These are phyloP conservation scores for Pyricularia grisea DNA, from an alignment of 2,329 filamentous ascomycete species.

Conservation along the genomic window DNA sequence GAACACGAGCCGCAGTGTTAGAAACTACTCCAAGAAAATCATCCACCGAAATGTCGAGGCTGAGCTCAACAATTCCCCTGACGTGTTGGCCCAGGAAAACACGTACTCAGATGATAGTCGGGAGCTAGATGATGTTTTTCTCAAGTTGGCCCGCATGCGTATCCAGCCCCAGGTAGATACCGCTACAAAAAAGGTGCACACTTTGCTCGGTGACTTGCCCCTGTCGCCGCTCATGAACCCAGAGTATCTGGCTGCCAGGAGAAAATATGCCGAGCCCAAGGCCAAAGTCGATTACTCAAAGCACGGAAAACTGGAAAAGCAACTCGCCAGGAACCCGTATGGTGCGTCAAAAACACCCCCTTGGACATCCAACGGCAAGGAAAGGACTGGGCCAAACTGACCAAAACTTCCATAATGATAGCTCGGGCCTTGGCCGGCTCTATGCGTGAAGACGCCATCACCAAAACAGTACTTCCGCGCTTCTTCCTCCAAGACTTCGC, in stretches of 20 bases:
- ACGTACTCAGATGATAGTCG: not conserved
- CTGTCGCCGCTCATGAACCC: slow-evolving; percentile 47
- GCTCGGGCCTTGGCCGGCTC: slow-evolving; percentile 46
- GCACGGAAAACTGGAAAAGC: slow-evolving; percentile 38
- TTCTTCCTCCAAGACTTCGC: slow-evolving; percentile 57
- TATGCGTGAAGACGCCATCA: slow-evolving; percentile 45
- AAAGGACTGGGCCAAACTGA: not conserved
- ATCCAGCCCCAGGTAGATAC: slow-evolving; percentile 21
- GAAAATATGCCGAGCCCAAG: slow-evolving; percentile 30
- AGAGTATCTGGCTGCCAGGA: slow-evolving; percentile 32
- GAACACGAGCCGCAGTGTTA: not conserved
- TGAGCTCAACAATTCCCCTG: not conserved
- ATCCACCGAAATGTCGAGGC: not conserved
- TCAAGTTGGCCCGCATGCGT: not conserved
- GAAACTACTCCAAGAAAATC: not conserved
- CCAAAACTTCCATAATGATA: not conserved
- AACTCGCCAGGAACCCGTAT: slow-evolving; percentile 53
- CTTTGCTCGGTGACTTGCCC: slow-evolving; percentile 35
- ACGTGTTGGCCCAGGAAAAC: not conserved
- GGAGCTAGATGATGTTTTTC: not conserved
- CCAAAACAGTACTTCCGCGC: slow-evolving; percentile 38
- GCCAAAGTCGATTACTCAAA: slow-evolving; percentile 21
- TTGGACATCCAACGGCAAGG: not conserved
- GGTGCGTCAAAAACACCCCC: slow-evolving; percentile 32
- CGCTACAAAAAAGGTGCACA: slow-evolving; percentile 32